Conservation (phyloP, 345 rosid species). For the Erodium maritimum region DNA sequence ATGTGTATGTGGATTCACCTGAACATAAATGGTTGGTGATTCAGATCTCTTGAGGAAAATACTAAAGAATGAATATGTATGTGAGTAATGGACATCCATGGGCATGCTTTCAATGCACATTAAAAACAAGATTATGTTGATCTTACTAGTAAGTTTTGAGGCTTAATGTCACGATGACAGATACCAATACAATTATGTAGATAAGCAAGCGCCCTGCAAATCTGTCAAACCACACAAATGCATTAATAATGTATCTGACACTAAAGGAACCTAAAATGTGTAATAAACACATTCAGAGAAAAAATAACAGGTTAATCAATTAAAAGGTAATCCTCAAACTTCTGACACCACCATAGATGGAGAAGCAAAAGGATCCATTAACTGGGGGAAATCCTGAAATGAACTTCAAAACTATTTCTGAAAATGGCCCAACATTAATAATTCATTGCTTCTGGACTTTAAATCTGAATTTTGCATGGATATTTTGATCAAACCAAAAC, state of each 20-base stretch:
- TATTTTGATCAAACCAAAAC: too few species aligned
- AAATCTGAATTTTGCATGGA: too few species aligned
- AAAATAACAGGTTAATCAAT: too few species aligned
- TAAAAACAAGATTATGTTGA: slow-evolving; percentile 1
- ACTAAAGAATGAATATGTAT: background rate
- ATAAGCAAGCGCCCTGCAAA: slow-evolving; percentile 92
- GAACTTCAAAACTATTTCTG: too few species aligned
- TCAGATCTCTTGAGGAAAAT: background rate
- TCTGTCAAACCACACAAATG: slow-evolving; percentile 28
- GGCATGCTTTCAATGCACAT: background rate
- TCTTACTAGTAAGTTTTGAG: slow-evolving; percentile 79
- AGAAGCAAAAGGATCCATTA: background rate
- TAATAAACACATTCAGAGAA: too few species aligned
- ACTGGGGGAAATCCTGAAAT: too few species aligned
- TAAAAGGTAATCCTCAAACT: too few species aligned
- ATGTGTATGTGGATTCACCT: slow-evolving; percentile 89
- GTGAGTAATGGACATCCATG: background rate
- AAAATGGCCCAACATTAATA: too few species aligned
- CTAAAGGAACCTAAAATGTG: background rate
- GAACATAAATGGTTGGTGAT: slow-evolving; percentile 5
- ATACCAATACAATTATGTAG: slow-evolving; percentile 76
- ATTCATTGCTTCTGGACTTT: too few species aligned
- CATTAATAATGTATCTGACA: background rate
- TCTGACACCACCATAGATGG: background rate
- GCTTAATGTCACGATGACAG: slow-evolving; percentile 97